A percentile compares a stretch with the other conserved stretches of the same genome.
These are phyloP conservation scores for Cercospora zeae-maydis DNA, from an alignment of 2,329 filamentous ascomycete species.

Conservation along the genomic window DNA sequence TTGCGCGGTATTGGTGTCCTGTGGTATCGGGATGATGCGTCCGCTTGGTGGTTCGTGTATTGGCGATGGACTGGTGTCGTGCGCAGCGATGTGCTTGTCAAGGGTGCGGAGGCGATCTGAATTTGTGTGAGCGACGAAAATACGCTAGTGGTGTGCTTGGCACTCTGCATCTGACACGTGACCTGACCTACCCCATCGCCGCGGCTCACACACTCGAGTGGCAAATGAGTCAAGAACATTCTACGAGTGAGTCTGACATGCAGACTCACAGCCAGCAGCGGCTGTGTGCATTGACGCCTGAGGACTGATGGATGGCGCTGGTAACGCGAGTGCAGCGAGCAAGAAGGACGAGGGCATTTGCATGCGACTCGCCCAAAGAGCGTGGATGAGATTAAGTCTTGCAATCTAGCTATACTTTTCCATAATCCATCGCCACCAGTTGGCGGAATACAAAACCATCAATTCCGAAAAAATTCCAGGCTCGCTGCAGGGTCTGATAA, in stretches of 20 bases:
- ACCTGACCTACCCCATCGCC: not conserved
- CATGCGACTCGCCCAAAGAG: conserved; percentile 15
- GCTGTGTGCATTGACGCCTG: not conserved
- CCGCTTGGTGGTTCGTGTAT: conserved; percentile 15
- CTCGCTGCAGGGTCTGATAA: not conserved
- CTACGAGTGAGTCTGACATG: not conserved
- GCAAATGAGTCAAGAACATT: conserved; percentile 2
- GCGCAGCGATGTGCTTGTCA: conserved; percentile 11
- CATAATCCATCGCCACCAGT: conserved; percentile 1
- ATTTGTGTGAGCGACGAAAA: conserved; percentile 1
- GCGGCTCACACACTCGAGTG: not conserved
- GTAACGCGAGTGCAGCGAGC: not conserved
- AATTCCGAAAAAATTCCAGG: conserved; percentile 8
- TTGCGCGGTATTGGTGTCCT: conserved; percentile 20
- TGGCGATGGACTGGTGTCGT: conserved; percentile 21
- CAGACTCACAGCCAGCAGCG: not conserved
- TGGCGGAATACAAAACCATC: conserved; percentile 8
- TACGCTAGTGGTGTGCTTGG: conserved; percentile 6
- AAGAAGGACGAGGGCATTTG: not conserved
- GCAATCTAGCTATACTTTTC: conserved; percentile 13
- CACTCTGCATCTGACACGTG: not conserved
- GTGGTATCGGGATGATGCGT: conserved; percentile 15
- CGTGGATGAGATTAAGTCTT: conserved; percentile 15
- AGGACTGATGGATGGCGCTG: not conserved
- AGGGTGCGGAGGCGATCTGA: conserved; percentile 7